Conservation (phyloP, 192 early-diverging fungal species). For the Rhizoclosmatium globosum region DNA sequence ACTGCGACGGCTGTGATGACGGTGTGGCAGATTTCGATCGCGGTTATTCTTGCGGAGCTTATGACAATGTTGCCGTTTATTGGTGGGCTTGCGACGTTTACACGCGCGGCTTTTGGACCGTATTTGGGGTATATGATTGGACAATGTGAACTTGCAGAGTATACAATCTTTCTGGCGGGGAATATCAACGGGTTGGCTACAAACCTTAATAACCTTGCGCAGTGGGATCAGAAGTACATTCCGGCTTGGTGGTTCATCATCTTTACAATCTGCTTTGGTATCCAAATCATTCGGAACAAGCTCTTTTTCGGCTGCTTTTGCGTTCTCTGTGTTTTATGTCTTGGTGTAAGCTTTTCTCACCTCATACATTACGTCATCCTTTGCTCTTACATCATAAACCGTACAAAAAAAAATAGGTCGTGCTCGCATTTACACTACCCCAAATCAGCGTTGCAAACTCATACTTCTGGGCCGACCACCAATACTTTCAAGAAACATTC, state of each 20-base stretch:
- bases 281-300: neutral
- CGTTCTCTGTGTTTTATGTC: neutral
- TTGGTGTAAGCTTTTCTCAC: neutral
- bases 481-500: constrained; percentile 3
- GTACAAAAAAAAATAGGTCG: no score
- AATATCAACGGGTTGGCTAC: constrained; percentile 9
- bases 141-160: constrained; percentile 26
- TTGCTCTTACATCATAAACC: neutral
- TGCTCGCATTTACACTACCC: neutral
- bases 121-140: constrained; percentile 34
- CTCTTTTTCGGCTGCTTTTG: neutral
- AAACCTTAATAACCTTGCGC: neutral
- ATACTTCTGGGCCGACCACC: neutral
- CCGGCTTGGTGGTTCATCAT: constrained; percentile 17
- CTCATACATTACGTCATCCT: neutral
- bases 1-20: constrained; percentile 5
- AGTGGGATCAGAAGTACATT: neutral
- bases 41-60: constrained; percentile 20
- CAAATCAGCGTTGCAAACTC: neutral
- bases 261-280: neutral
- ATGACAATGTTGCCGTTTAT: constrained; percentile 36
- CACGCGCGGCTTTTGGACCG: constrained; percentile 31
- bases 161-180: constrained; percentile 9
- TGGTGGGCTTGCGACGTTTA: constrained; percentile 30
- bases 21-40: neutral